These are phyloP conservation scores for Diutina pseudorugosa DNA, from an alignment of 1,139 yeast species.

Conservation along the genomic window DNA sequence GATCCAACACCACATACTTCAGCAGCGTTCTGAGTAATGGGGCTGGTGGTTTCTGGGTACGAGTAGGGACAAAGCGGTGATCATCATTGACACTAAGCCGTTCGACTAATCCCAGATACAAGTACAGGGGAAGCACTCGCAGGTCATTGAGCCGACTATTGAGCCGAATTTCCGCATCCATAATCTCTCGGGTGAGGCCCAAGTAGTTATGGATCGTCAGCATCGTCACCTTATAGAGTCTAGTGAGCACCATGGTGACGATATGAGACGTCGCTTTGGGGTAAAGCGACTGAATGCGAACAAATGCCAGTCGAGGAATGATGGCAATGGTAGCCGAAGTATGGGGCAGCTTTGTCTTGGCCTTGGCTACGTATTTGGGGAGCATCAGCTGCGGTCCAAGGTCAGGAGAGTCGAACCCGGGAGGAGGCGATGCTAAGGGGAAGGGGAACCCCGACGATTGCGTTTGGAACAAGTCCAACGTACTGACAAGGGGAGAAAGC, in stretches of 20 bases:
- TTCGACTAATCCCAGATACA: slow-evolving; percentile 43
- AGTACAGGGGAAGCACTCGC: slow-evolving; percentile 47
- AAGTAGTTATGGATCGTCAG: slow-evolving; percentile 81
- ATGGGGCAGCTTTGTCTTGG: slow-evolving; percentile 35
- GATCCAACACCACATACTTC: slow-evolving; percentile 53
- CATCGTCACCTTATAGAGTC: slow-evolving; percentile 82
- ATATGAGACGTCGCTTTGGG: slow-evolving; percentile 91
- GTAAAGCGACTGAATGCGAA: slow-evolving; percentile 56
- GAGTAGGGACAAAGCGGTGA: slow-evolving; percentile 5
- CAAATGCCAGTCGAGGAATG: slow-evolving; percentile 77
- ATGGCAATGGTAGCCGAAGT: slow-evolving; percentile 75
- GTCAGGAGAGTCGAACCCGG: slow-evolving; percentile 11
- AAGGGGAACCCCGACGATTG: background rate
- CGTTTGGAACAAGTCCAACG: slow-evolving; percentile 46
- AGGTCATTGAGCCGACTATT: slow-evolving; percentile 29
- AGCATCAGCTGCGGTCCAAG: background rate
- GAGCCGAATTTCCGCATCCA: slow-evolving; percentile 60
- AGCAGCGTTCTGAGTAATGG: slow-evolving; percentile 17
- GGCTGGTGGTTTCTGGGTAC: slow-evolving; percentile 5
- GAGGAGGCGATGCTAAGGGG: slow-evolving; percentile 23
- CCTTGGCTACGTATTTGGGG: slow-evolving; percentile 18
- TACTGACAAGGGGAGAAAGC: slow-evolving; percentile 68
- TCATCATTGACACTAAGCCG: slow-evolving; percentile 6
- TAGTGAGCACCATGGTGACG: slow-evolving; percentile 80
- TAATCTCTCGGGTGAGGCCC: slow-evolving; percentile 73